A percentile compares a stretch with the other conserved stretches of the same genome.
These are phyloP conservation scores for Euclidium syriacum DNA, from an alignment of 345 rosid genomes.

Conservation along the genomic window DNA sequence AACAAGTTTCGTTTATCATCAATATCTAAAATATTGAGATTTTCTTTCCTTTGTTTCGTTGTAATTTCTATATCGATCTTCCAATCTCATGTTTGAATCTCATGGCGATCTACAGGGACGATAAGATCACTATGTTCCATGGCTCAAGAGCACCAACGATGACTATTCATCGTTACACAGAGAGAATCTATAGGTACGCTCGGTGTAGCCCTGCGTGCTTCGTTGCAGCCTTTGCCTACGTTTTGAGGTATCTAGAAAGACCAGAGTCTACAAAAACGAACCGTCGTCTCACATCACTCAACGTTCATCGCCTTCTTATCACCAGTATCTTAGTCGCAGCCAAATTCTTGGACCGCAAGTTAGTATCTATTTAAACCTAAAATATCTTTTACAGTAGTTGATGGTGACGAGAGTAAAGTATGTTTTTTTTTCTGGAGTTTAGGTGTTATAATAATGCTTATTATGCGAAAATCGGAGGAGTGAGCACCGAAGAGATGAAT, in stretches of 20 bases:
- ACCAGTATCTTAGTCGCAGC: constrained; percentile 38
- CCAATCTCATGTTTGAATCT: constrained; percentile 10
- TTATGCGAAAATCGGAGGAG: constrained; percentile 46
- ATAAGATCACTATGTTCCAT: constrained; percentile 31
- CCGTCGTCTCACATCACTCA: constrained; percentile 35
- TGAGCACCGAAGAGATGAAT: constrained; percentile 42
- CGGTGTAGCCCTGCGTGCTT: constrained; percentile 33
- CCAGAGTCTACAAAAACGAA: constrained; percentile 8
- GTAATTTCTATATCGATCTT: background rate
- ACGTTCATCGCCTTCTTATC: constrained; percentile 41
- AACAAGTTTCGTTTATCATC: constrained; percentile 21
- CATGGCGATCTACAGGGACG: constrained; percentile 1
- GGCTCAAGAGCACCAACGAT: constrained; percentile 26
- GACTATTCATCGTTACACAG: constrained; percentile 25
- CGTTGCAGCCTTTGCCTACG: constrained; percentile 27
- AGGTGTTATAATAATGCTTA: constrained; percentile 38
- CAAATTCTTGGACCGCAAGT: constrained; percentile 40
- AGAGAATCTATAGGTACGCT: constrained; percentile 31
- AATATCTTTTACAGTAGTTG: background rate
- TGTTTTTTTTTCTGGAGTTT: background rate
- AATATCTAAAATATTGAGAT: background rate
- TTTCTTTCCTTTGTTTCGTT: no score
- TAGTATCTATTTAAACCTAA: constrained; percentile 13
- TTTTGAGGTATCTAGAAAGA: constrained; percentile 30
- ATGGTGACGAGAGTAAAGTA: background rate